phyloP scores from a whole-genome alignment of 2,329 filamentous ascomycete species.

The Diaporthe batatas region DNA sequence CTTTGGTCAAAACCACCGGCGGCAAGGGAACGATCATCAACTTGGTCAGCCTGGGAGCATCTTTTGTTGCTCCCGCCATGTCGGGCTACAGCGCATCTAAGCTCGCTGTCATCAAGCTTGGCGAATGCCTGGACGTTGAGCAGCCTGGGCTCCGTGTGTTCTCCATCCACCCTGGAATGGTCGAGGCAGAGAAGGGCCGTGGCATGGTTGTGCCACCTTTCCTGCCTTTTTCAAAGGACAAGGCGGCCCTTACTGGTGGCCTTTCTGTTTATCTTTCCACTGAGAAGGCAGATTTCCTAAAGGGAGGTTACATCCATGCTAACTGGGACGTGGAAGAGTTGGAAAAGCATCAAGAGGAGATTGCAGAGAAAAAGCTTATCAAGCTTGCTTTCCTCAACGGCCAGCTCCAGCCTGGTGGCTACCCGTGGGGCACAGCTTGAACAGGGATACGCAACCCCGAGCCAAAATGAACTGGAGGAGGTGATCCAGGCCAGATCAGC shows the following conservation, averaged over 20 bases:
- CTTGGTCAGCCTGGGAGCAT: constrained; percentile 45
- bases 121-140: constrained; percentile 46
- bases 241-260: constrained; percentile 49
- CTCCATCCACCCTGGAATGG: constrained; percentile 46
- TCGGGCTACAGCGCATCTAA: constrained; percentile 45
- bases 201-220: constrained; percentile 44
- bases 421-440: too few species aligned
- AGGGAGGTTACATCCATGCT: constrained; percentile 20
- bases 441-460: too few species aligned
- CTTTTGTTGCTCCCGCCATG: constrained; percentile 43
- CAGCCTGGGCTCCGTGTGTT: constrained; percentile 46
- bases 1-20: constrained; percentile 44
- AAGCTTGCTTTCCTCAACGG: too few species aligned
- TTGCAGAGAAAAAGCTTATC: too few species aligned
- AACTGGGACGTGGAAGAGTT: too few species aligned
- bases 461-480: too few species aligned
- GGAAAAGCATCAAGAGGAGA: too few species aligned
- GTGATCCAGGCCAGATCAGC: too few species aligned
- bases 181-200: constrained; percentile 44
- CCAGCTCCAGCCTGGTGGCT: too few species aligned
- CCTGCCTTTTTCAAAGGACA: constrained; percentile 50
- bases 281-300: too few species aligned
- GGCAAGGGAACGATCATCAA: constrained; percentile 48
- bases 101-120: constrained; percentile 46
- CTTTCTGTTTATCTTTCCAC: constrained; percentile 50